Conservation (phyloP, 2,329 filamentous ascomycete genomes). For the Raffaelea albimanens region DNA sequence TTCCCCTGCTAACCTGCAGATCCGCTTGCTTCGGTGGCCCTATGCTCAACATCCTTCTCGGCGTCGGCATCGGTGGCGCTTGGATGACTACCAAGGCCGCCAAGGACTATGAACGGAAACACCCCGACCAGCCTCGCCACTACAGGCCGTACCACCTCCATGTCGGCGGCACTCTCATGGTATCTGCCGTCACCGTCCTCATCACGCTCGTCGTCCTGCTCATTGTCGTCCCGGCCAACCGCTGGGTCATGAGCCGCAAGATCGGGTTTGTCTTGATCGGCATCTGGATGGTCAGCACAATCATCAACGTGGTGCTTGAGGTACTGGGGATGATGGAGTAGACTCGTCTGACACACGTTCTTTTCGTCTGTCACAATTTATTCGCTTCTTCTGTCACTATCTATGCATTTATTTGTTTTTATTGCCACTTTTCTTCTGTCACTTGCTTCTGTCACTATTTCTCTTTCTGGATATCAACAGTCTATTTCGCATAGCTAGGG, state of each 20-base stretch:
- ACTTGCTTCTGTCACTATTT: background rate
- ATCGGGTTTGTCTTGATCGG: conserved; percentile 75
- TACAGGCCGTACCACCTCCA: conserved; percentile 76
- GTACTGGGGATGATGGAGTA: conserved; percentile 39
- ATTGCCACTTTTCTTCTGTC: background rate
- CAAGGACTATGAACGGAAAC: conserved; percentile 53
- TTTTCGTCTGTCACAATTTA: background rate
- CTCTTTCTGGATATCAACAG: background rate
- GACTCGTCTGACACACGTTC: background rate
- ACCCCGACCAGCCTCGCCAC: conserved; percentile 53
- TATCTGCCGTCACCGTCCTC: conserved; percentile 76
- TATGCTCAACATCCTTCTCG: conserved; percentile 93
- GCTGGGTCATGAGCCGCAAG: conserved; percentile 73
- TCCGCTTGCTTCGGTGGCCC: conserved; percentile 97
- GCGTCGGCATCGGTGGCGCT: conserved; percentile 82
- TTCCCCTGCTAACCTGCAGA: conserved; percentile 20
- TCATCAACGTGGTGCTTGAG: conserved; percentile 75
- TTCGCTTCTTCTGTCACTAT: background rate
- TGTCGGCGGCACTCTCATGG: conserved; percentile 74
- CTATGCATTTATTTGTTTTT: background rate
- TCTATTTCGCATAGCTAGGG: background rate
- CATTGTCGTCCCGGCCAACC: conserved; percentile 72
- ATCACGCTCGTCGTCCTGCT: conserved; percentile 71
- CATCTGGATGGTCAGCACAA: conserved; percentile 72
- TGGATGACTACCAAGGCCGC: conserved; percentile 75